Percentiles rank a stretch among this genome's conserved stretches.
Conservation (phyloP, 2,329 filamentous ascomycete genomes). For the Penicillium sp. region DNA sequence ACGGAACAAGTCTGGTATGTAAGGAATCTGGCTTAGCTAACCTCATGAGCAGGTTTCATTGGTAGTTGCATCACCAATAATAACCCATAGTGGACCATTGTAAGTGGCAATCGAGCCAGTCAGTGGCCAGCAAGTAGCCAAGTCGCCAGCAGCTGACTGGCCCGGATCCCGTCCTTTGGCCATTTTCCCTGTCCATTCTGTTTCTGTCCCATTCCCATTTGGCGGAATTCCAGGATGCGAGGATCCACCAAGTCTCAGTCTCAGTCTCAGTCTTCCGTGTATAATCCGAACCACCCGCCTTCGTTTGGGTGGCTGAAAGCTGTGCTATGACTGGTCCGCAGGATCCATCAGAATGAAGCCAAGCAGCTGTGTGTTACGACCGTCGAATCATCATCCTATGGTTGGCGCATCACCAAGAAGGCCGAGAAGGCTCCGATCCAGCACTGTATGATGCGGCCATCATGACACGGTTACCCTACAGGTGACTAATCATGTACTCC, state of each 20-base stretch:
- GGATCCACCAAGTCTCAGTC: conserved; percentile 16
- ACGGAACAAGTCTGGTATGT: not conserved
- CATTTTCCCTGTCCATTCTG: not conserved
- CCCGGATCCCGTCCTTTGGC: conserved; percentile 5
- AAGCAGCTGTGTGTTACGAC: not conserved
- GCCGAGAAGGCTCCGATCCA: not conserved
- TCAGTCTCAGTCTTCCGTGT: conserved; percentile 18
- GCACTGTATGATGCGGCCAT: conserved; percentile 10
- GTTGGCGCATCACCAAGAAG: not conserved
- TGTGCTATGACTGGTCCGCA: not conserved
- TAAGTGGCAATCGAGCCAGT: conserved; percentile 1
- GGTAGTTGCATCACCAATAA: not conserved
- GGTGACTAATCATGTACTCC: conserved; percentile 20
- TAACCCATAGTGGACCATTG: not conserved
- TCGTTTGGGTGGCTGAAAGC: not conserved
- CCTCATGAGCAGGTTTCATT: not conserved
- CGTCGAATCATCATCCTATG: conserved; percentile 2
- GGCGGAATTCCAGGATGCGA: conserved; percentile 20
- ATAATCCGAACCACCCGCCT: conserved; percentile 21
- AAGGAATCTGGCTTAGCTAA: conserved; percentile 2
- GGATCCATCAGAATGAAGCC: not conserved
- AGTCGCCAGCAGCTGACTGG: conserved; percentile 1
- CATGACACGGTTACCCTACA: conserved; percentile 17
- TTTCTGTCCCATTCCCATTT: not conserved
- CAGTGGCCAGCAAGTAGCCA: not conserved